Base-by-base conservation (phyloP, 2,329 filamentous ascomycete genomes). In the Claviceps paspali region DNA sequence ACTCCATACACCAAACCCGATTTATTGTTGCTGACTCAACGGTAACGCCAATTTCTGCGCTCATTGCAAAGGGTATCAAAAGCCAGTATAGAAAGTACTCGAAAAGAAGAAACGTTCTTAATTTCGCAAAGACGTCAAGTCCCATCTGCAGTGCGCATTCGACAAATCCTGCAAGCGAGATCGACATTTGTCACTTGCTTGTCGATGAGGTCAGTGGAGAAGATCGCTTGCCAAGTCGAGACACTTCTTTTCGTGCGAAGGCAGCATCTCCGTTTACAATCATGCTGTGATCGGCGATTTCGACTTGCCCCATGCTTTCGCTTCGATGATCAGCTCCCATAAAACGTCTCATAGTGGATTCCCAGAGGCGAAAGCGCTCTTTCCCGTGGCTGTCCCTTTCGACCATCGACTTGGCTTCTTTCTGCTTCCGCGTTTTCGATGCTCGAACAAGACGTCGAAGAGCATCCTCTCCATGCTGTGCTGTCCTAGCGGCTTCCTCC, bases 361-460 rank as follows among this genome's bases (percentile, higher is more conserved):
- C 73, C 74, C 75, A 79, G 4, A 75, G 55, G 6, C 68, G 57
- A 47, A 77, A 72, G 12, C 73, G 63, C 42, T 70, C 61, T 46
- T 68, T 70, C 31, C 67, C 69, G 15, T 65, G 56, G 2, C 57
- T 50, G 45, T 74, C 65, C 38, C 64, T 63, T 44, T 70, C 63
- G 2, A 75, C 72, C 2, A 68, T 54, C 2, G 65, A 62, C 46
- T 70, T 73, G 30, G 76, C 66, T 48, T 77, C 74, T 51, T 78
- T 78, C 46, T 78, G 73, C 45, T 72, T 73, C 35, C 73, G 70
- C 46, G 73, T 68, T 53, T 79, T 79, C 38, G 70, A 72, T 14
- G 75, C 73, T 17, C 73, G 65, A 21, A 76, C 68, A 14, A 79
- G 59, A 6, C 68, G 60, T 21, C 75, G 59, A 3, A 79, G 57